These are phyloP conservation scores for Dillenia turbinata DNA, from an alignment of 164 flowering plant species.

Conservation along the genomic window DNA sequence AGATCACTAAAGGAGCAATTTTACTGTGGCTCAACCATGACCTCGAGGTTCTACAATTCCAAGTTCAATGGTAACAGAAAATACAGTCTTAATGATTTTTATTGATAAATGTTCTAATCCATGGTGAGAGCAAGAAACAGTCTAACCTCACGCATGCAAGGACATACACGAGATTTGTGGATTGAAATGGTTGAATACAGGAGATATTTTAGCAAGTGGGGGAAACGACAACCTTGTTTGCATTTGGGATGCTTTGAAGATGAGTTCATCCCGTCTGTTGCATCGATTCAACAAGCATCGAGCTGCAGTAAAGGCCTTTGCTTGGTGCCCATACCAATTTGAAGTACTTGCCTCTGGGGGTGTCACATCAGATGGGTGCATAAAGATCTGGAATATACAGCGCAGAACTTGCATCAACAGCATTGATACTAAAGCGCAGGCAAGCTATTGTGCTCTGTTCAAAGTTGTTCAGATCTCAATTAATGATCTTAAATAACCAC, in stretches of 20 bases:
- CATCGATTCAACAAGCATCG: slow-evolving; percentile 27
- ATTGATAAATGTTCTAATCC: neutral
- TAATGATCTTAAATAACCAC: no score
- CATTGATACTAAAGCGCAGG: slow-evolving; percentile 46
- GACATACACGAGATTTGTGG: slow-evolving; percentile 31
- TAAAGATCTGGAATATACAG: slow-evolving; percentile 48
- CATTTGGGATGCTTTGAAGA: slow-evolving; percentile 43
- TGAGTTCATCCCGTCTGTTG: slow-evolving; percentile 31
- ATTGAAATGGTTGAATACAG: slow-evolving; percentile 35
- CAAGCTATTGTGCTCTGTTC: slow-evolving; percentile 6
- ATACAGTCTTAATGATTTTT: no score
- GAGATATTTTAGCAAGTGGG: slow-evolving; percentile 40
- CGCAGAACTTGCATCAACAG: slow-evolving; percentile 38
- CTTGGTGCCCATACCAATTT: slow-evolving; percentile 53
- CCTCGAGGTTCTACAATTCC: no score
- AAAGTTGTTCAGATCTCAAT: no score
- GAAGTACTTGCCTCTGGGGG: slow-evolving; percentile 53
- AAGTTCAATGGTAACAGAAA: no score
- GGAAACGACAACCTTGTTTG: slow-evolving; percentile 39
- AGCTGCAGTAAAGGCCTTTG: slow-evolving; percentile 60
- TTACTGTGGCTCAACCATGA: no score
- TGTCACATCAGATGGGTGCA: slow-evolving; percentile 39
- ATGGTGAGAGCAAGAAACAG: slow-evolving; percentile 35
- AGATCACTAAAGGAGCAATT: no score
- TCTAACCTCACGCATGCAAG: slow-evolving; percentile 16